Conservation (phyloP, 768 basidiomycete genomes). For the Lepiota venenata region DNA sequence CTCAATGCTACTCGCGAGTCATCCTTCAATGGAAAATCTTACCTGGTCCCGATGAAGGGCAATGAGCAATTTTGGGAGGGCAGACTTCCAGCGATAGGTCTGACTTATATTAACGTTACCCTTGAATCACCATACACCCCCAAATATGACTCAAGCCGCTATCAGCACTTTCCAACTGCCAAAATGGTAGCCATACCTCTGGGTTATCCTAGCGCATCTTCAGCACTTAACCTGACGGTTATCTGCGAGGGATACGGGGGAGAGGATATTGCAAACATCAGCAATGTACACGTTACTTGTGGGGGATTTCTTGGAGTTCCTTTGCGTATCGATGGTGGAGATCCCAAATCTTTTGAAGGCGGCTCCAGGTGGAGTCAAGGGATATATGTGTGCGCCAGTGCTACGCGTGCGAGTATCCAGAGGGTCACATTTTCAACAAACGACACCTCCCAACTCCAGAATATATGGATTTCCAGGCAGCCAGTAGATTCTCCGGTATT, state of each 20-base stretch:
- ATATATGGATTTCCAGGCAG: neutral
- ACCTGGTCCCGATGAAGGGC: slow-evolving; percentile 5
- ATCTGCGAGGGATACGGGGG: slow-evolving; percentile 18
- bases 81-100: too few species aligned
- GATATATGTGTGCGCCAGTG: slow-evolving; percentile 16
- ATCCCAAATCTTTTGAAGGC: slow-evolving; percentile 3
- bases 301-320: slow-evolving; percentile 16
- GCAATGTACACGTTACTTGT: slow-evolving; percentile 17
- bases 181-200: neutral
- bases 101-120: too few species aligned
- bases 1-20: slow-evolving; percentile 17
- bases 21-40: slow-evolving; percentile 13
- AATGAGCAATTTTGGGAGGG: too few species aligned
- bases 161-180: neutral
- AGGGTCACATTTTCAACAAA: neutral
- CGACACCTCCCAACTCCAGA: neutral
- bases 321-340: slow-evolving; percentile 20
- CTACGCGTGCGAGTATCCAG: slow-evolving; percentile 6
- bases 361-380: slow-evolving; percentile 19
- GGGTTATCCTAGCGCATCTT: neutral
- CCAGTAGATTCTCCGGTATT: neutral
- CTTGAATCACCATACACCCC: too few species aligned
- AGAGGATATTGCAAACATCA: slow-evolving; percentile 15
- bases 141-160: too few species aligned
- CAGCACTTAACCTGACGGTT: neutral